Conservation (phyloP, 306 rosid genomes). For the Ceratonia siliqua region DNA sequence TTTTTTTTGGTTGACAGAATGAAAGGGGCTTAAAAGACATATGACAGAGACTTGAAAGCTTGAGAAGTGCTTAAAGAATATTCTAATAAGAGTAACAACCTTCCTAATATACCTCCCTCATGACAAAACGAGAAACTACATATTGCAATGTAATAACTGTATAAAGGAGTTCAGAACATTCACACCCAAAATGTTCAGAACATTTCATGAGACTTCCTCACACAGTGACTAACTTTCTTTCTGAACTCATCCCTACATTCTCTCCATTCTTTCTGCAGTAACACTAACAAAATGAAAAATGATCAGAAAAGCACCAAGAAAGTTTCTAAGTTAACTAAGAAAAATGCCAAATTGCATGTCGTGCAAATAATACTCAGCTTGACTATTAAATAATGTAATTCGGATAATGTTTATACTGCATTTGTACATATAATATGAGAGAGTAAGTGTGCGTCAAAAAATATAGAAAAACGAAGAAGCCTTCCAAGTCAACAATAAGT, state of each 20-base stretch:
- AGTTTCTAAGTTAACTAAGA: too few species aligned
- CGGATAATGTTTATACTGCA: too few species aligned
- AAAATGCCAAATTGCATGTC: too few species aligned
- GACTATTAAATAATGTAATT: background rate
- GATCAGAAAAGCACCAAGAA: background rate
- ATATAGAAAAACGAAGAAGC: background rate
- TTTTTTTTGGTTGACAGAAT: background rate
- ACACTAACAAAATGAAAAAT: background rate
- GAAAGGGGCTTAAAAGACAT: background rate
- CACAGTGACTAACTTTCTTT: constrained; percentile 50
- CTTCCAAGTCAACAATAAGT: background rate
- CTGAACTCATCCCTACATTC: constrained; percentile 49
- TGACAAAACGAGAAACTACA: background rate
- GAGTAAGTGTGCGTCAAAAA: too few species aligned
- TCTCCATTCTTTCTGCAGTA: constrained; percentile 56
- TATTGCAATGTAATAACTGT: background rate
- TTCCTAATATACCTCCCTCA: background rate
- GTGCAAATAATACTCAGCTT: background rate
- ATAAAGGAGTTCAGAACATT: constrained; percentile 6
- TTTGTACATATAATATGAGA: too few species aligned
- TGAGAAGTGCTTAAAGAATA: too few species aligned
- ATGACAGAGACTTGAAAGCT: too few species aligned
- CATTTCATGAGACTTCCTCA: constrained; percentile 56
- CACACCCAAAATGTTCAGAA: too few species aligned
- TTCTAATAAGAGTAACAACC: background rate